phyloP scores from a whole-genome alignment of 192 early-diverging fungal genomes.

The Chytriomyces sp. region DNA sequence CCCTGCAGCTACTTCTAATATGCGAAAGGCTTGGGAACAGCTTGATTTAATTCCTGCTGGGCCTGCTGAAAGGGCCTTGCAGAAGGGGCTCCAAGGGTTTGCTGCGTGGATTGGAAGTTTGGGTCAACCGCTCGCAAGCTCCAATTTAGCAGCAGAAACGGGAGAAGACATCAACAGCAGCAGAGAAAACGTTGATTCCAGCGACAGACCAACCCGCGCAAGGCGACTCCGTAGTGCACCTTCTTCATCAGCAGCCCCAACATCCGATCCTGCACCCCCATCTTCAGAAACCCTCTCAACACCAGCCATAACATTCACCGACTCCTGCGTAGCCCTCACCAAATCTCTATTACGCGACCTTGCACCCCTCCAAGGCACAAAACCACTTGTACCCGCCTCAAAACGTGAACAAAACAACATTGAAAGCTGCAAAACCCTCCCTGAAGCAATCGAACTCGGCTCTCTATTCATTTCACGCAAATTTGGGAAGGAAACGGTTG shows the following conservation, averaged over 20 bases:
- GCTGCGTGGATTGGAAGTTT: slow-evolving; percentile 6
- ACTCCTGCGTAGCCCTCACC: neutral
- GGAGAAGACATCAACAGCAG: neutral
- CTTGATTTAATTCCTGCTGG: neutral
- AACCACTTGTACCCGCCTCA: neutral
- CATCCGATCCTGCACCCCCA: neutral
- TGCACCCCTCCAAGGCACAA: slow-evolving; percentile 1
- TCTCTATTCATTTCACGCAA: slow-evolving; percentile 2
- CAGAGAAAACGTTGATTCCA: neutral
- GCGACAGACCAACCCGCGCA: neutral
- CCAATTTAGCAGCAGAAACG: neutral
- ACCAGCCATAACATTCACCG: neutral
- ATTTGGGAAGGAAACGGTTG: slow-evolving; percentile 4
- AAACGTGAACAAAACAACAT: neutral
- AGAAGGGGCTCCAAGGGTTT: slow-evolving; percentile 9
- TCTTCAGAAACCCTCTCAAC: neutral
- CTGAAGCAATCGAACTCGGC: neutral
- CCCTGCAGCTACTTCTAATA: neutral
- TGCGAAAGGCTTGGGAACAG: neutral
- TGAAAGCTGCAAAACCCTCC: neutral
- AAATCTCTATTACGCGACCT: slow-evolving; percentile 5
- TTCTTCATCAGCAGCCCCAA: neutral
- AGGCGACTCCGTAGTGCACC: too few relatives aligned
- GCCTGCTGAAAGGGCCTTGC: neutral
- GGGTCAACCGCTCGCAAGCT: neutral